Percentiles rank a stretch among this genome's conserved stretches.
These are phyloP conservation scores for Alternaria postmessia DNA, from an alignment of 2,329 filamentous ascomycete species.

Conservation along the genomic window DNA sequence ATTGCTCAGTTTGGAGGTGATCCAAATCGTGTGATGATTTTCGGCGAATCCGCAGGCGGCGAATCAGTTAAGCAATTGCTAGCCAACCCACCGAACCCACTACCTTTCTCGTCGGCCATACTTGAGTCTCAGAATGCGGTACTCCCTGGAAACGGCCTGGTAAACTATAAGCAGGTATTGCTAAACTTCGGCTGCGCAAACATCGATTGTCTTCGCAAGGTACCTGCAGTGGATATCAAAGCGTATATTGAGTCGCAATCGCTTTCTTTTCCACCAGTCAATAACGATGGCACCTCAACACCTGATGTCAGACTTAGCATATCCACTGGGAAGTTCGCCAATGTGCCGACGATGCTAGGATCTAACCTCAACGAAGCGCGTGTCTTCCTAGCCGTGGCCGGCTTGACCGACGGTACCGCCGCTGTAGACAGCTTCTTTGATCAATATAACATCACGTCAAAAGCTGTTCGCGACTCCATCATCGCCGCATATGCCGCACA, in stretches of 20 bases:
- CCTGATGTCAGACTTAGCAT: conserved; percentile 21
- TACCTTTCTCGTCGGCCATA: conserved; percentile 35
- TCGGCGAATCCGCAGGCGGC: conserved; percentile 40
- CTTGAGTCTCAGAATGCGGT: conserved; percentile 29
- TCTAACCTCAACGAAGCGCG: conserved; percentile 20
- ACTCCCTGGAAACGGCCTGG: conserved; percentile 9
- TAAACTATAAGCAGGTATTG: conserved; percentile 18
- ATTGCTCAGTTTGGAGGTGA: conserved; percentile 54
- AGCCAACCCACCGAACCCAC: conserved; percentile 26
- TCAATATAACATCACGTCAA: conserved; percentile 13
- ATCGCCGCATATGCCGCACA: conserved; percentile 7
- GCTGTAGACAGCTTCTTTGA: conserved; percentile 8
- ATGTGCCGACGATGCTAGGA: conserved; percentile 21
- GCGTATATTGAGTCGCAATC: conserved; percentile 18
- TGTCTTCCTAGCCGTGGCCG: conserved; percentile 13
- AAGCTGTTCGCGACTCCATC: conserved; percentile 2
- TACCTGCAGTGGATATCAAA: conserved; percentile 12
- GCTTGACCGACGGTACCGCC: conserved; percentile 12
- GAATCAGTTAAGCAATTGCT: conserved; percentile 20
- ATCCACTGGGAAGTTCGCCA: conserved; percentile 9
- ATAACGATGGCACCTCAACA: conserved; percentile 13
- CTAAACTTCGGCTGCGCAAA: conserved; percentile 17
- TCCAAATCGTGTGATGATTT: conserved; percentile 56
- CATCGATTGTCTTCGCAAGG: conserved; percentile 13
- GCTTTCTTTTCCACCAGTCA: conserved; percentile 20